Conservation (phyloP, 257 asterid species). For the Rehmannia glutinosa region DNA sequence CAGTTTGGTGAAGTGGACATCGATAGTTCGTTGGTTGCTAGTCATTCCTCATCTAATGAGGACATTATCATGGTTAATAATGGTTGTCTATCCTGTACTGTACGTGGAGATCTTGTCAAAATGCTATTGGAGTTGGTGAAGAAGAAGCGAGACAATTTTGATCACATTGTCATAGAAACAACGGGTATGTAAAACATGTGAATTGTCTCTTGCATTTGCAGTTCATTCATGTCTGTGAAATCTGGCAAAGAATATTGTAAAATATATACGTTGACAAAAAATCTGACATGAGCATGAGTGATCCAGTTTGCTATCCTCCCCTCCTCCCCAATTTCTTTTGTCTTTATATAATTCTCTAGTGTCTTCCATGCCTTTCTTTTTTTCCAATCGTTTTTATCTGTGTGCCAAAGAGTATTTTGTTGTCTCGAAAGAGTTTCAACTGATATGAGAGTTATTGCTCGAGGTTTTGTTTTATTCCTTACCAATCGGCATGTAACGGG, state of each 20-base stretch:
- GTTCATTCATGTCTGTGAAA: neutral
- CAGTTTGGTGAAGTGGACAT: slow-evolving; percentile 99
- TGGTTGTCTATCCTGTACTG: slow-evolving; percentile 96
- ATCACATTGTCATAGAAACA: slow-evolving; percentile 94
- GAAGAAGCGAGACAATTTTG: slow-evolving; percentile 72
- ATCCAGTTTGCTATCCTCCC: no score
- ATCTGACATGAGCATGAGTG: neutral
- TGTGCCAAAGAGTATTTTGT: neutral
- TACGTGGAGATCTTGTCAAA: slow-evolving; percentile 95
- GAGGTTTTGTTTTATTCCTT: neutral
- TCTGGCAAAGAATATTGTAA: neutral
- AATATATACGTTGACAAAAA: neutral
- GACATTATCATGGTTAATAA: slow-evolving; percentile 93
- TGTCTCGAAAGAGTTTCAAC: neutral
- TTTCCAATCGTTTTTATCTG: no score
- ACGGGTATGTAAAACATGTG: slow-evolving; percentile 51
- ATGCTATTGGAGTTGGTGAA: slow-evolving; percentile 91
- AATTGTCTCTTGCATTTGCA: neutral
- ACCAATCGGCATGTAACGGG: neutral
- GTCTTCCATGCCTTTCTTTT: no score
- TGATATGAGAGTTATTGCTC: neutral
- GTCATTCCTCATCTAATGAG: slow-evolving; percentile 86
- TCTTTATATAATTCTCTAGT: no score
- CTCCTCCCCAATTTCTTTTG: slow-evolving; percentile 7
- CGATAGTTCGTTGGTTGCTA: slow-evolving; percentile 91